Conservation (phyloP, 2,329 filamentous ascomycete genomes). For the Ophiostoma populinum region DNA sequence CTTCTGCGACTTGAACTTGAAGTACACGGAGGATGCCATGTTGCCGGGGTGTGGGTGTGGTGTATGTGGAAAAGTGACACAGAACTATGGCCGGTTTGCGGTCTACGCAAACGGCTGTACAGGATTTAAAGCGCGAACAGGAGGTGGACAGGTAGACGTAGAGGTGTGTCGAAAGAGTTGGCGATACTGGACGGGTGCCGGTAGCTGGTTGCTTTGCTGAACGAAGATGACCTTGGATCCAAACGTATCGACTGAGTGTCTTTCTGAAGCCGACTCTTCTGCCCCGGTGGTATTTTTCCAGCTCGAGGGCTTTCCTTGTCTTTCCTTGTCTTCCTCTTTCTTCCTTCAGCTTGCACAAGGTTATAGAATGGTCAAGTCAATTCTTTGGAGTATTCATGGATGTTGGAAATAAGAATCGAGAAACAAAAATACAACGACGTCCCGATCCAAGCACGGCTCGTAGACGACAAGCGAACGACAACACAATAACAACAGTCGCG, state of each 20-base stretch:
- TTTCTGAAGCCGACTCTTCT: no score
- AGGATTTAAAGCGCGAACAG: background rate
- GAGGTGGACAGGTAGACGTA: no score
- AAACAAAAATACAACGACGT: background rate
- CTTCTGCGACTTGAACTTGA: constrained; percentile 99
- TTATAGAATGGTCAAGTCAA: constrained; percentile 12
- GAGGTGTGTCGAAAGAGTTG: no score
- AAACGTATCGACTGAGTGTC: no score
- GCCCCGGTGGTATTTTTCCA: background rate
- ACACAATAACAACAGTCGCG: no score
- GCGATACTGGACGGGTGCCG: no score
- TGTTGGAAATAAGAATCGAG: constrained; percentile 1
- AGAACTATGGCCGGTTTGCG: constrained; percentile 1
- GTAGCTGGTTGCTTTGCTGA: no score
- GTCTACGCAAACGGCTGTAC: constrained; percentile 3
- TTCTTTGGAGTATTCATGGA: constrained; percentile 12
- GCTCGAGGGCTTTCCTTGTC: background rate
- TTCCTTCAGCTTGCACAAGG: constrained; percentile 19
- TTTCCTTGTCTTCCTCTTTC: constrained; percentile 6
- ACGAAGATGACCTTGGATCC: no score
- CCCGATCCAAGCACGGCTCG: no score
- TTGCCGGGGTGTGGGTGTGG: constrained; percentile 16
- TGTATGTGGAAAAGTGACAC: background rate
- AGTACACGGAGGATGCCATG: constrained; percentile 96
- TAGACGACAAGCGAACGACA: no score